Evolutionary conservation across 306 rosid species (phyloP).

Genomic region (Gastrolobium villosum): DNA sequence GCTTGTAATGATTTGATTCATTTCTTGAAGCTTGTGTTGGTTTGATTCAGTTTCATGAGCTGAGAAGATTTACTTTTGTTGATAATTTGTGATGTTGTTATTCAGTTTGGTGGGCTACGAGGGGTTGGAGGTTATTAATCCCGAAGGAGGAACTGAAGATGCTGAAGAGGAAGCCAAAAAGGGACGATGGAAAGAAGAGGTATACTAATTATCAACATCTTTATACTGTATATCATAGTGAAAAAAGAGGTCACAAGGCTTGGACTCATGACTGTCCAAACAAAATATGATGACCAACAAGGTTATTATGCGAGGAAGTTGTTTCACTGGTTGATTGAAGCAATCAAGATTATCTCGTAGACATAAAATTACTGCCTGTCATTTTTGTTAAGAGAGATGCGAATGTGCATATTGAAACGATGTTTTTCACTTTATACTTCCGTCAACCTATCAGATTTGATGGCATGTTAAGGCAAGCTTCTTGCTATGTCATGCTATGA

Average conservation of each 20-base stretch:
- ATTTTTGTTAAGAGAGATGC: constrained; percentile 14
- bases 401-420: constrained; percentile 38
- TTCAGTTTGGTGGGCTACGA: constrained; percentile 63
- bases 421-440: constrained; percentile 24
- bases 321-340: constrained; percentile 6
- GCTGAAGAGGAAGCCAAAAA: constrained; percentile 90
- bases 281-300: constrained; percentile 6
- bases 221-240: background rate
- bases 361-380: background rate
- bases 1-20: constrained; percentile 27
- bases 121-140: constrained; percentile 95
- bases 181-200: constrained; percentile 99
- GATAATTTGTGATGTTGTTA: constrained; percentile 14
- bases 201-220: constrained; percentile 40
- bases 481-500: background rate
- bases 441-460: constrained; percentile 7
- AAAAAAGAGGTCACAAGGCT: background rate
- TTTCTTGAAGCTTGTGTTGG: constrained; percentile 33
- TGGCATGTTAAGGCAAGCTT: constrained; percentile 26
- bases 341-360: constrained; percentile 31
- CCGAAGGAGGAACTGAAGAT: constrained; percentile 97
- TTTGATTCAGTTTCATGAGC: constrained; percentile 29
- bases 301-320: background rate
- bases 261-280: background rate
- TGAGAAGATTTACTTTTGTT: constrained; percentile 26